Percentiles rank a stretch among this genome's conserved stretches.
These are phyloP conservation scores for Auricularia heimuer DNA, from an alignment of 768 basidiomycete genomes.

Conservation along the genomic window DNA sequence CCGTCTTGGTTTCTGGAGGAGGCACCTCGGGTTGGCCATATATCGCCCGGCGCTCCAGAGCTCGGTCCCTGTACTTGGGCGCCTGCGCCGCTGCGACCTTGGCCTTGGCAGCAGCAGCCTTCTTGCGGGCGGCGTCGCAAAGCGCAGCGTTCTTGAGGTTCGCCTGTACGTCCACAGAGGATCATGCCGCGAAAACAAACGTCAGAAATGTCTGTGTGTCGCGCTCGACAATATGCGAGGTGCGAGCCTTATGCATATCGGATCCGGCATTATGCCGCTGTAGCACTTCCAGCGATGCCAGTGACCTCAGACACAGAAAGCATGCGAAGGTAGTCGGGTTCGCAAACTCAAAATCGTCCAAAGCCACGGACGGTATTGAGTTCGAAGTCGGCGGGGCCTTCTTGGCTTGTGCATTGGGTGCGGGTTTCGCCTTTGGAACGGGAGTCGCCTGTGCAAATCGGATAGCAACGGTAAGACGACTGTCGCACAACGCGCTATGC, in stretches of 20 bases:
- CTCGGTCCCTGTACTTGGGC: conserved; percentile 93
- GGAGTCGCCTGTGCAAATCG: conserved; percentile 18
- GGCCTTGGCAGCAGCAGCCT: conserved; percentile 36
- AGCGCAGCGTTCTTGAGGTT: conserved; percentile 69
- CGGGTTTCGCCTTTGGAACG: conserved; percentile 12
- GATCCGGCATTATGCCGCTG: conserved; percentile 89
- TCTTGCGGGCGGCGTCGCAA: conserved; percentile 65
- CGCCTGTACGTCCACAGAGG: conserved; percentile 40
- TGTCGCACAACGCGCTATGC: conserved; percentile 11
- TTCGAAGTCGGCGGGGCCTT: background rate
- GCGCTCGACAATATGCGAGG: conserved; percentile 16
- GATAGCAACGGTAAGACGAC: background rate
- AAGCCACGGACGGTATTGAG: conserved; percentile 16
- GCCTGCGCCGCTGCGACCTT: conserved; percentile 20
- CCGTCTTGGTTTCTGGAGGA: conserved; percentile 37
- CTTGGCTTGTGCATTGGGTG: background rate
- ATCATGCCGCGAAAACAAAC: conserved; percentile 15
- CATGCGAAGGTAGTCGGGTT: conserved; percentile 70
- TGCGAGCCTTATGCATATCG: conserved; percentile 83
- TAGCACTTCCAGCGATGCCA: conserved; percentile 80
- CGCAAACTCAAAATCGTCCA: conserved; percentile 72
- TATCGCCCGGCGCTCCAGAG: conserved; percentile 79
- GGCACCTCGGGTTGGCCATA: conserved; percentile 91
- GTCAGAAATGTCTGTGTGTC: conserved; percentile 21
- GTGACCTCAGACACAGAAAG: conserved; percentile 84